These are phyloP conservation scores for Claviceps lovelessii DNA, from an alignment of 2,329 filamentous ascomycete species.

Conservation along the genomic window DNA sequence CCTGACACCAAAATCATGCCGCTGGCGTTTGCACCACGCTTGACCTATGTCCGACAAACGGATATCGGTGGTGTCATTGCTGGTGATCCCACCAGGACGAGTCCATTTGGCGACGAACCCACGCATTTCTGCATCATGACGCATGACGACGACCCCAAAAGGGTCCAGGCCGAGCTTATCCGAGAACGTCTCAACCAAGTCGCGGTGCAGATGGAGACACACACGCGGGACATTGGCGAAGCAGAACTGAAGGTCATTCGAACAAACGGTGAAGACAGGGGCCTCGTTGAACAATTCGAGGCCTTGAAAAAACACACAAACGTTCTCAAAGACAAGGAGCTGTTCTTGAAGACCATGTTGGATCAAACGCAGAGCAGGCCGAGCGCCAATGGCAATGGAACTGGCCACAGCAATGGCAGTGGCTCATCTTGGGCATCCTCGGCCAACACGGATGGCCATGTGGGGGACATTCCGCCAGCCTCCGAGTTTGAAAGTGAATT, in stretches of 20 bases:
- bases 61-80: conserved; percentile 72
- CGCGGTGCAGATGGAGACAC: conserved; percentile 60
- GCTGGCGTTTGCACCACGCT: conserved; percentile 78
- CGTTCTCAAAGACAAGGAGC: conserved; percentile 43
- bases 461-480: conserved; percentile 49
- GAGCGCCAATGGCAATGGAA: conserved; percentile 11
- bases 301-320: conserved; percentile 40
- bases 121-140: conserved; percentile 96
- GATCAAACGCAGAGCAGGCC: conserved; percentile 30
- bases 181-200: conserved; percentile 66
- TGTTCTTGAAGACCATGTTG: conserved; percentile 45
- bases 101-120: conserved; percentile 81
- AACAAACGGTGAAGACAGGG: conserved; percentile 33
- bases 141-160: conserved; percentile 71
- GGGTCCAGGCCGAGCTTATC: conserved; percentile 77
- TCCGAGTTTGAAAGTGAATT: conserved; percentile 87
- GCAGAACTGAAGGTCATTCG: conserved; percentile 53
- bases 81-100: conserved; percentile 69
- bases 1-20: conserved; percentile 91
- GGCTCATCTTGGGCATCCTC: conserved; percentile 8
- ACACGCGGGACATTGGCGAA: conserved; percentile 58
- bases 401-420: conserved; percentile 2
- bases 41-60: conserved; percentile 95
- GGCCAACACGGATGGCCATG: conserved; percentile 21
- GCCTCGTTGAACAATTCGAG: conserved; percentile 45